phyloP scores from a whole-genome alignment of 176 grass and related monocot genomes.

The Areca catechu region DNA sequence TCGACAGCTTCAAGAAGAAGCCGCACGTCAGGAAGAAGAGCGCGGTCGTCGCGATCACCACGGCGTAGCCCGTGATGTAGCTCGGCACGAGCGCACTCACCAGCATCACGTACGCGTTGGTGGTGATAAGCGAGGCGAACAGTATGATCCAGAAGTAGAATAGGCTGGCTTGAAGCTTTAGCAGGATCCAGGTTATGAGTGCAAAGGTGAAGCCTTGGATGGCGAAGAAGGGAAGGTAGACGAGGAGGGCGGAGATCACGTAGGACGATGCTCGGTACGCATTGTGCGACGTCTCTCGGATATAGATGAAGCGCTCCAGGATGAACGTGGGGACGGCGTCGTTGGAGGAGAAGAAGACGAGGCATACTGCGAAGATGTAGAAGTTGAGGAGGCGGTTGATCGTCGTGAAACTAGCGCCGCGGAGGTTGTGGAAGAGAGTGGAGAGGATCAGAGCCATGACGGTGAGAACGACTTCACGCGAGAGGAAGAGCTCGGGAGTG shows the following conservation, averaged over 20 bases:
- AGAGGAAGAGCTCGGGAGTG: conserved; percentile 59
- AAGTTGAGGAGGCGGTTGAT: conserved; percentile 65
- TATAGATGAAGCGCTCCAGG: conserved; percentile 85
- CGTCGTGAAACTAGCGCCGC: conserved; percentile 17
- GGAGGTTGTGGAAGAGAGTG: conserved; percentile 52
- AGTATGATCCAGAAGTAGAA: conserved; percentile 59
- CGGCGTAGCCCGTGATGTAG: conserved; percentile 58
- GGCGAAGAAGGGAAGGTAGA: conserved; percentile 53
- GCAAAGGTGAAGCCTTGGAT: conserved; percentile 67
- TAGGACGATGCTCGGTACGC: conserved; percentile 83
- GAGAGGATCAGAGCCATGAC: conserved; percentile 58
- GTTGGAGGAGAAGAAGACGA: conserved; percentile 81
- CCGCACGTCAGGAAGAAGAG: conserved; percentile 70
- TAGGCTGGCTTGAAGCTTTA: conserved; percentile 37
- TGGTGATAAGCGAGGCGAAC: conserved; percentile 61
- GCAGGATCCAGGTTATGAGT: conserved; percentile 54
- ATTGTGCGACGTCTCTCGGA: conserved; percentile 70
- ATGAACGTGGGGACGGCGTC: conserved; percentile 73
- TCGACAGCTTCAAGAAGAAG: conserved; percentile 59
- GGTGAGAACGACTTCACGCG: conserved; percentile 45
- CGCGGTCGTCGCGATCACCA: conserved; percentile 57
- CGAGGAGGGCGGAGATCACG: conserved; percentile 62
- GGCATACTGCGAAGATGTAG: conserved; percentile 62
- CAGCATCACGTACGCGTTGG: conserved; percentile 72
- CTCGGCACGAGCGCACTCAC: conserved; percentile 66